Evolutionary conservation across 2,329 filamentous ascomycete genomes (phyloP), one percentile per base, ranked within the genome.

Genomic region (Nannizziopsis barbatae): DNA sequence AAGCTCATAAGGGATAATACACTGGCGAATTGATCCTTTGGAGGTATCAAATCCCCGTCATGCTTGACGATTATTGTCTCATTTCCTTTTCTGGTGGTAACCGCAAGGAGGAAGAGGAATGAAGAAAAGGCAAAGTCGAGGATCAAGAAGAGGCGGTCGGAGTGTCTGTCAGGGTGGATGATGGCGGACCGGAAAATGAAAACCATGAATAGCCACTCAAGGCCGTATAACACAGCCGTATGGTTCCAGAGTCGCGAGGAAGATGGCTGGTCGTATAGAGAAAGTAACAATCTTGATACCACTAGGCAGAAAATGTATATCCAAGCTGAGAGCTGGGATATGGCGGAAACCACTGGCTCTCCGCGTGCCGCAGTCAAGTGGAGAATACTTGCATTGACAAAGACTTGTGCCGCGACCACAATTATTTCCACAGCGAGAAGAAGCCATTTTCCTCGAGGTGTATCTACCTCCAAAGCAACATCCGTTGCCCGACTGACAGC

Each of bases 51-150:
- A 30, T 83, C 84, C 52, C 85, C 86, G 65, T 95, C 89, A 72
- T 89, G 89, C 65, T 95, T 87, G 59, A 96, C 65, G 40, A 89
- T 68, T 10, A 98, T 85, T 2, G 84, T 80, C 66, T 87, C 92
- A 66, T 96, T 96, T 39, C 92, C 92, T 68, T 88, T 92, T 55
- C 92, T 81, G 53, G 87, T 93, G 45, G 81, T 84, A 49, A 93
- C 66, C 38, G 86, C 80, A 62, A 95, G 81, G 40, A 77, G 64
- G 46, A 88, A 81, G 10, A 98, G 75, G 10, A 94, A 62, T 0
- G 83, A 82, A 5, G 77, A 79, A 51, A 96, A 70, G 1, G 72
- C 71, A 60, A 96, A 96, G 58, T 93, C 81, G 51, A 77, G 67
- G 53, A 87, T 80, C 53, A 79, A 74, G 41, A 95, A 71, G 42